Conservation (phyloP, 345 rosid genomes). For the Microcos paniculata region DNA sequence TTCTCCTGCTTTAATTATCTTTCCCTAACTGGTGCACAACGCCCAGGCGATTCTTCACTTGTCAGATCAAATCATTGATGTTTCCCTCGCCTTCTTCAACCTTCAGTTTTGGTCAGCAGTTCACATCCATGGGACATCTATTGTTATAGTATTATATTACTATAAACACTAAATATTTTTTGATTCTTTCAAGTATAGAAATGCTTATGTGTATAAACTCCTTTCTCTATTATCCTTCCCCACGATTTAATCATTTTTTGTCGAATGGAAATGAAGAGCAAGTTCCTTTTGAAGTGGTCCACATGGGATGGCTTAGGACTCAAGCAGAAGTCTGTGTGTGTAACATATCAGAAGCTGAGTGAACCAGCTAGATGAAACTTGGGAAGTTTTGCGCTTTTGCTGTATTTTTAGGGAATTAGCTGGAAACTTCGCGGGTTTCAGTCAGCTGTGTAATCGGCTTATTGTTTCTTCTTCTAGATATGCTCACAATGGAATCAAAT, state of each 20-base stretch:
- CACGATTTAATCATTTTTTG: neutral
- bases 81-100: constrained; percentile 11
- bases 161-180: constrained; percentile 24
- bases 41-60: neutral
- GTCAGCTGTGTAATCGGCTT: neutral
- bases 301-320: neutral
- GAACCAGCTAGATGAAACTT: neutral
- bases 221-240: neutral
- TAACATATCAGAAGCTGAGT: neutral
- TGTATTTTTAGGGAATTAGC: neutral
- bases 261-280: neutral
- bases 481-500: neutral
- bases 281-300: neutral
- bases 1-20: constrained; percentile 22
- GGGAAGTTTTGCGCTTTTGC: neutral
- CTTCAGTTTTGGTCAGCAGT: constrained; percentile 1
- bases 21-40: neutral
- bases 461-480: neutral
- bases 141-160: too few relatives aligned
- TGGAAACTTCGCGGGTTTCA: neutral
- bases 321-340: neutral
- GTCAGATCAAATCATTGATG: constrained; percentile 7
- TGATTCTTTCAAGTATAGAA: constrained; percentile 33
- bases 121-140: neutral
- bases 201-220: neutral